phyloP scores from a whole-genome alignment of 345 rosid genomes.

The Eucalyptus microcorys region DNA sequence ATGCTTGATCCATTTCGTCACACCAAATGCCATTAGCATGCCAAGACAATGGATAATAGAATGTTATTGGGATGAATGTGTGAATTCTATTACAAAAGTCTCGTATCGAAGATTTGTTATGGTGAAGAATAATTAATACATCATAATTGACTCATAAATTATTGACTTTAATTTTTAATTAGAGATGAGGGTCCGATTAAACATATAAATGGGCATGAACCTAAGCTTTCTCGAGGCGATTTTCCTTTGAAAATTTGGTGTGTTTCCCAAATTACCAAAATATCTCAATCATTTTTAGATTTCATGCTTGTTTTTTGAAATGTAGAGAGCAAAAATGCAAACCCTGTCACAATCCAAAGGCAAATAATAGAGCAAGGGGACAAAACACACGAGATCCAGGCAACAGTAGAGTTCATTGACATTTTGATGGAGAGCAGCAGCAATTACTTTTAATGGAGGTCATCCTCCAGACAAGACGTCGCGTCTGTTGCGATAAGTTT shows the following conservation, averaged over 20 bases:
- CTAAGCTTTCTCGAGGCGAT: not conserved
- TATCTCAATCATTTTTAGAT: not conserved
- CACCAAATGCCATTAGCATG: not conserved
- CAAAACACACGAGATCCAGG: not conserved
- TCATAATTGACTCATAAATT: rapidly evolving
- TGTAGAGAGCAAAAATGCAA: not conserved
- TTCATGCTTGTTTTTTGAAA: not conserved
- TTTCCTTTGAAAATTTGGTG: not conserved
- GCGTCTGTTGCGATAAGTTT: not conserved
- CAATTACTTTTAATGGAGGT: not conserved
- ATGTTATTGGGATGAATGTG: not conserved
- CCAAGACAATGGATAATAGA: not conserved
- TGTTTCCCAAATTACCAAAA: too few species aligned
- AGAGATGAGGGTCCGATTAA: not conserved
- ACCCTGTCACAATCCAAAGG: not conserved
- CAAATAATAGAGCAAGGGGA: not conserved
- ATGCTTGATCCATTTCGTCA: not conserved
- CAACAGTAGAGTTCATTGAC: not conserved
- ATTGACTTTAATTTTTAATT: not conserved
- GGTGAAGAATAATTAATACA: rapidly evolving
- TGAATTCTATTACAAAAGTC: not conserved
- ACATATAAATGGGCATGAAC: not conserved
- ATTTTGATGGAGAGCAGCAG: not conserved
- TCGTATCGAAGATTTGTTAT: not conserved
- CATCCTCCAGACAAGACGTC: not conserved